Conservation (phyloP, 2,329 filamentous ascomycete species). For the Alternaria conjuncta region DNA sequence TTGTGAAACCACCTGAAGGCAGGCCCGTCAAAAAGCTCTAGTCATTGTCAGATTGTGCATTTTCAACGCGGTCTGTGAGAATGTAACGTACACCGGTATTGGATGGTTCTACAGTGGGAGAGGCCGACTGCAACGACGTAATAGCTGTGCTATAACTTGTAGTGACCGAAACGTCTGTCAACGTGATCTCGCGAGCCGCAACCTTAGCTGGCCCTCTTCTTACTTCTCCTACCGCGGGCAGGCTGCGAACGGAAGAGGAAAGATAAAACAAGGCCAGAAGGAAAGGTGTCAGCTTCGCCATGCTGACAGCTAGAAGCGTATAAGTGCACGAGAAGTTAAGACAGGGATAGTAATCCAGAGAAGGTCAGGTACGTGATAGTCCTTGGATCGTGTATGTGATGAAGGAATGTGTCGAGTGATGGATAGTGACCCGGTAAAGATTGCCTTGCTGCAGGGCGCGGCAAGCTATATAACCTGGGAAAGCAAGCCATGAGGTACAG, state of each 20-base stretch:
- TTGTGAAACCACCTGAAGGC: slow-evolving; percentile 38
- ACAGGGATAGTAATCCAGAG: slow-evolving; percentile 22
- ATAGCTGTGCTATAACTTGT: slow-evolving; percentile 41
- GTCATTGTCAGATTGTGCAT: slow-evolving; percentile 6
- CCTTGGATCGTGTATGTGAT: slow-evolving; percentile 14
- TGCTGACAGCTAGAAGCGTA: slow-evolving; percentile 12
- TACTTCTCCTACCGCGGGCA: slow-evolving; percentile 29
- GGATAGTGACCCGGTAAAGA: slow-evolving; percentile 24
- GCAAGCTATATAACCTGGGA: slow-evolving; percentile 30
- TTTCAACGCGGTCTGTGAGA: not conserved
- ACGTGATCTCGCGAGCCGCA: slow-evolving; percentile 30
- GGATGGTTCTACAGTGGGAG: slow-evolving; percentile 30
- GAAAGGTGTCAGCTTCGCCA: slow-evolving; percentile 35
- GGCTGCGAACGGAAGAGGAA: slow-evolving; percentile 27
- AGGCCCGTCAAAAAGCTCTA: slow-evolving; percentile 41
- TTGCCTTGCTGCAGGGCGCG: slow-evolving; percentile 16
- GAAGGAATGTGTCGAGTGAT: slow-evolving; percentile 43
- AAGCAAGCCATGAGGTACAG: slow-evolving; percentile 9
- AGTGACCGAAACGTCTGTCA: slow-evolving; percentile 31
- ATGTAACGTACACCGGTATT: slow-evolving; percentile 36
- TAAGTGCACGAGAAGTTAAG: slow-evolving; percentile 17
- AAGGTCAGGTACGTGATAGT: slow-evolving; percentile 8
- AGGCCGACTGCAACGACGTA: slow-evolving; percentile 37
- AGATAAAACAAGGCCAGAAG: slow-evolving; percentile 35
- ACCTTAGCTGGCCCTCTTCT: slow-evolving; percentile 14